Evolutionary conservation across 2,329 filamentous ascomycete genomes (phyloP).

Genomic region (Colletotrichum sp.): DNA sequence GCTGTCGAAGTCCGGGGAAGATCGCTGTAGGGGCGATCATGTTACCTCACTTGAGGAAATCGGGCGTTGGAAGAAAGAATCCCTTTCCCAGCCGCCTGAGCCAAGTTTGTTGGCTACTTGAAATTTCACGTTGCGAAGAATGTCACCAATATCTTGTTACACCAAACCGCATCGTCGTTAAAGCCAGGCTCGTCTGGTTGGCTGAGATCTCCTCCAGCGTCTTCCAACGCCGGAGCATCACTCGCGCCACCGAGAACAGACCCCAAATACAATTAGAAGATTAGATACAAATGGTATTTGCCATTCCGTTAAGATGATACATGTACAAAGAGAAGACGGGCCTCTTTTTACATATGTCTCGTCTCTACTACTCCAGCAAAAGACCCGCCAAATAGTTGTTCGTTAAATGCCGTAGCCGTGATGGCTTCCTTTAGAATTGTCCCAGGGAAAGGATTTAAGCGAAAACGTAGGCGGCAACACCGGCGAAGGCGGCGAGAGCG

Average conservation of each 20-base stretch:
- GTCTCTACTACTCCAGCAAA: slow-evolving; percentile 21
- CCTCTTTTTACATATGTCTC: slow-evolving; percentile 35
- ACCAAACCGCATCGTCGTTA: slow-evolving; percentile 20
- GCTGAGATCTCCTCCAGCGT: background rate
- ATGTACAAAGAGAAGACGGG: slow-evolving; percentile 22
- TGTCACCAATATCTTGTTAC: background rate
- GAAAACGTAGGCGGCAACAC: slow-evolving; percentile 58
- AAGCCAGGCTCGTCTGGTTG: slow-evolving; percentile 11
- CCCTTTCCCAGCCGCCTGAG: too few relatives aligned
- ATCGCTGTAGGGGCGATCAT: background rate
- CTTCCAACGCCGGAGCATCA: background rate
- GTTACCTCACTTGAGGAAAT: slow-evolving; percentile 15
- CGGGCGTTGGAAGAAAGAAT: background rate
- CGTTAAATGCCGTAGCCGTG: slow-evolving; percentile 45
- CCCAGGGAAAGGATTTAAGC: slow-evolving; percentile 48
- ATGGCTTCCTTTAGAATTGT: slow-evolving; percentile 40
- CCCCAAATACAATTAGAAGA: slow-evolving; percentile 49
- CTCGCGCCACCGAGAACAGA: background rate
- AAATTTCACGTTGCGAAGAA: background rate
- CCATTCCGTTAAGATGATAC: slow-evolving; percentile 26
- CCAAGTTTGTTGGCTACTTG: background rate
- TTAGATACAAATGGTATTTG: slow-evolving; percentile 45
- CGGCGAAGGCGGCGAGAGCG: slow-evolving; percentile 59
- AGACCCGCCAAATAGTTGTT: slow-evolving; percentile 34
- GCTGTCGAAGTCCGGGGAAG: background rate